phyloP scores from a whole-genome alignment of 768 basidiomycete species.

The Tulasnella sp. region DNA sequence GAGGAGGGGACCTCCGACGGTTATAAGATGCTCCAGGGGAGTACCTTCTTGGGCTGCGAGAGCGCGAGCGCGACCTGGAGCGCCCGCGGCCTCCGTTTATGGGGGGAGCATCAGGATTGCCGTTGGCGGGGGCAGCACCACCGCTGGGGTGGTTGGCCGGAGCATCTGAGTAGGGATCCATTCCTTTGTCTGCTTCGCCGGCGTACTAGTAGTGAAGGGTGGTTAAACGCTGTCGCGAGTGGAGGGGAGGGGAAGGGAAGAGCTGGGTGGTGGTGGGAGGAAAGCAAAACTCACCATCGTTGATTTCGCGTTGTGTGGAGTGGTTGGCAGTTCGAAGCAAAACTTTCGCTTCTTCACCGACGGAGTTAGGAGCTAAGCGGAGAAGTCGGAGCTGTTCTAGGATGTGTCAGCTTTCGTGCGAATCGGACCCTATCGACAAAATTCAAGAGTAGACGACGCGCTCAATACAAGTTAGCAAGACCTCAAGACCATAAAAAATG shows the following conservation, averaged over 20 bases:
- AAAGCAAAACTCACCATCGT: neutral
- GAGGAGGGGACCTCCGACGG: constrained; percentile 56
- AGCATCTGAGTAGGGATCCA: constrained; percentile 31
- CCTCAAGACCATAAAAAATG: constrained; percentile 27
- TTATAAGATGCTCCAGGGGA: constrained; percentile 32
- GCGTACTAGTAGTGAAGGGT: constrained; percentile 8
- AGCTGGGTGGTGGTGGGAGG: constrained; percentile 15
- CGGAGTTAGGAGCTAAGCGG: constrained; percentile 13
- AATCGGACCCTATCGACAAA: constrained; percentile 18
- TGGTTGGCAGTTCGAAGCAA: neutral
- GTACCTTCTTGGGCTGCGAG: constrained; percentile 58
- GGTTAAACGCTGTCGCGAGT: neutral
- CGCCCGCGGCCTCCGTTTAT: constrained; percentile 24
- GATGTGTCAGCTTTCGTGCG: constrained; percentile 7
- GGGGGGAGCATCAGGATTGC: constrained; percentile 32
- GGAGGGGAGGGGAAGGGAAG: neutral
- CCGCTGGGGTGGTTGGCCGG: neutral
- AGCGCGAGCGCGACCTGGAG: constrained; percentile 57
- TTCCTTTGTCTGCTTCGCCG: constrained; percentile 22
- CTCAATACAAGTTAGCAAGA: constrained; percentile 19
- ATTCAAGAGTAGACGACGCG: constrained; percentile 27
- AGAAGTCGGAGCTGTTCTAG: neutral
- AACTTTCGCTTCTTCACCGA: constrained; percentile 3
- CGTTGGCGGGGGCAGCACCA: constrained; percentile 35
- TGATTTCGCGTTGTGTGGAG: constrained; percentile 6